phyloP scores from a whole-genome alignment of 495 filamentous ascomycete genomes.

The Aspergillus nidulans region DNA sequence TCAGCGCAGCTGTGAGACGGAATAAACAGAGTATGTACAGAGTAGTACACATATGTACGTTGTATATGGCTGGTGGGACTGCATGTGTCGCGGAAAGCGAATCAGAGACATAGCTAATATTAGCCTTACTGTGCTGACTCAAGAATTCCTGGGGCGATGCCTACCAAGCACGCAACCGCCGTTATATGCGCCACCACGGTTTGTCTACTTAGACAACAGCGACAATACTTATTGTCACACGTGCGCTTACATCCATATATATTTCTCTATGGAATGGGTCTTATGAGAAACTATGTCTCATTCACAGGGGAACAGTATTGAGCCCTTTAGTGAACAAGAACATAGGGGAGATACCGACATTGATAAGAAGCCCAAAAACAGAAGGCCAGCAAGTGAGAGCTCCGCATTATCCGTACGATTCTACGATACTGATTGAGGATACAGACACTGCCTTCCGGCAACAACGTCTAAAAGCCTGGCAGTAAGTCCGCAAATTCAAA shows the following conservation, averaged over 20 bases:
- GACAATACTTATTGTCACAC: too few species aligned
- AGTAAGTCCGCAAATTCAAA: slow-evolving; percentile 50
- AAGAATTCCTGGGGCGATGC: slow-evolving; percentile 2
- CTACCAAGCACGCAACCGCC: slow-evolving; percentile 11
- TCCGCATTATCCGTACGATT: slow-evolving; percentile 7
- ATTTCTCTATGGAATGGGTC: not conserved
- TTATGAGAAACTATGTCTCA: slow-evolving; percentile 41
- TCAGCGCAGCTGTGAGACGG: too few species aligned
- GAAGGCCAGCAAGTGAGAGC: slow-evolving; percentile 74
- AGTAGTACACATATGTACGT: too few species aligned
- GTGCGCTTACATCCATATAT: not conserved
- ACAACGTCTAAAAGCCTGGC: slow-evolving; percentile 91
- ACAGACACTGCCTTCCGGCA: slow-evolving; percentile 88
- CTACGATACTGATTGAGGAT: slow-evolving; percentile 6
- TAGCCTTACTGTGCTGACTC: not conserved
- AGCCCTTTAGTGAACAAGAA: slow-evolving; percentile 49
- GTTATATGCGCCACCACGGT: slow-evolving; percentile 5
- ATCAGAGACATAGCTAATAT: not conserved
- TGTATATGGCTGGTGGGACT: too few species aligned
- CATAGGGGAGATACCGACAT: slow-evolving; percentile 36
- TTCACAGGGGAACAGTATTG: slow-evolving; percentile 37
- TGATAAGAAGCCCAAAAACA: slow-evolving; percentile 77
- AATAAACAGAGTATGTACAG: too few species aligned
- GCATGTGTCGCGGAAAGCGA: not conserved
- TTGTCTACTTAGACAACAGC: not conserved